These are phyloP conservation scores for Vigna reflexopilosa DNA, from an alignment of 306 rosid species.

Conservation along the genomic window DNA sequence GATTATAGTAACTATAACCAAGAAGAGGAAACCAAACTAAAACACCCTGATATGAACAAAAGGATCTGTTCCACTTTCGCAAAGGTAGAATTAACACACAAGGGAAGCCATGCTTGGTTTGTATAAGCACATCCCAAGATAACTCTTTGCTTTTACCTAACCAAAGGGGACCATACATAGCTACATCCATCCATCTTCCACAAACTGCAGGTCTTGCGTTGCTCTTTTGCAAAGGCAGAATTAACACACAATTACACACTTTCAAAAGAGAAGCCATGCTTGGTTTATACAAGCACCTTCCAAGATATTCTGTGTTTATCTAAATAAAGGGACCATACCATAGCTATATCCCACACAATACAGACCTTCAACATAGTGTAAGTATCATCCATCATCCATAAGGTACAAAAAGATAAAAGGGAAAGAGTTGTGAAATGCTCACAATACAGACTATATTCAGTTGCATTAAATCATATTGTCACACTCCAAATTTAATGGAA, in stretches of 20 bases:
- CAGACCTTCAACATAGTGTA: too few relatives aligned
- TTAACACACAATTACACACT: too few relatives aligned
- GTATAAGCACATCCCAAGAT: neutral
- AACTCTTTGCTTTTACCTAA: neutral
- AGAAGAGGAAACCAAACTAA: neutral
- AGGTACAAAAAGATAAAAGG: too few relatives aligned
- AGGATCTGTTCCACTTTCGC: neutral
- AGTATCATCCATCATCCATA: too few relatives aligned
- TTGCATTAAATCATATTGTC: neutral
- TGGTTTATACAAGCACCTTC: too few relatives aligned
- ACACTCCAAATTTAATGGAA: neutral
- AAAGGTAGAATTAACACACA: conserved; percentile 6
- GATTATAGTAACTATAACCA: neutral
- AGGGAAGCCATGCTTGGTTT: neutral
- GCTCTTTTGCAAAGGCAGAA: too few relatives aligned
- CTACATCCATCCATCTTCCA: conserved; percentile 32
- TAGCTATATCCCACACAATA: too few relatives aligned
- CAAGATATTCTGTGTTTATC: too few relatives aligned
- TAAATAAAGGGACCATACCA: too few relatives aligned
- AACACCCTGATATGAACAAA: neutral
- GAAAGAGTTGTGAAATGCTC: neutral
- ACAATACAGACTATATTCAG: neutral
- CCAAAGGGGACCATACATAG: conserved; percentile 11
- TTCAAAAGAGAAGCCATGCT: too few relatives aligned
- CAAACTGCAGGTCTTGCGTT: neutral